Conservation (phyloP, 352 stramenopile genomes). For the Pythium folliculosum region DNA sequence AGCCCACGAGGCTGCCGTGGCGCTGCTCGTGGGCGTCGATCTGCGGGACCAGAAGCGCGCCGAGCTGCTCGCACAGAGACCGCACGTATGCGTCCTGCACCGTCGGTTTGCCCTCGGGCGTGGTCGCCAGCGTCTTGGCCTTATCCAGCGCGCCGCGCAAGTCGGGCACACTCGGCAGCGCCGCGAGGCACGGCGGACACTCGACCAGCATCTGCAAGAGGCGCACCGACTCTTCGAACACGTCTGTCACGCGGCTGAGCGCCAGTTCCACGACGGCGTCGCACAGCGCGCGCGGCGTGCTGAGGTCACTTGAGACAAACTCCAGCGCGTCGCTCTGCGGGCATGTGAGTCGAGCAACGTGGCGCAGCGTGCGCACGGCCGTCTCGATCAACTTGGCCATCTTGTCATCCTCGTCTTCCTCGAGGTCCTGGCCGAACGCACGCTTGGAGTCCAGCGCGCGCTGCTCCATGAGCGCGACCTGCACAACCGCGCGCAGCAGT, state of each 20-base stretch:
- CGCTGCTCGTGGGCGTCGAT: conserved; percentile 58
- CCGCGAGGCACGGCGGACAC: conserved; percentile 19
- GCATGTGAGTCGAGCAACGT: conserved; percentile 17
- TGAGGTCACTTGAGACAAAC: background rate
- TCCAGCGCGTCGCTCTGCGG: background rate
- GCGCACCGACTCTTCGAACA: conserved; percentile 53
- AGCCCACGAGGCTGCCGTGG: conserved; percentile 54
- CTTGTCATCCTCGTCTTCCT: conserved; percentile 17
- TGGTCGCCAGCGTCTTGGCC: conserved; percentile 33
- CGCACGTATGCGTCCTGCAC: conserved; percentile 47
- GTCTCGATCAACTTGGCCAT: conserved; percentile 7
- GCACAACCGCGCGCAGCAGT: conserved; percentile 47
- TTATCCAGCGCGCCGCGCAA: conserved; percentile 67
- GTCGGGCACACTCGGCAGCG: conserved; percentile 42
- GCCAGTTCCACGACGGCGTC: conserved; percentile 54
- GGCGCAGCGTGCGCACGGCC: conserved; percentile 20
- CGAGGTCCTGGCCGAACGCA: background rate
- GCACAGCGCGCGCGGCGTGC: conserved; percentile 28
- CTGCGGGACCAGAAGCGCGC: conserved; percentile 36
- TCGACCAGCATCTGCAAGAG: conserved; percentile 70
- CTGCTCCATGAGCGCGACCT: conserved; percentile 40
- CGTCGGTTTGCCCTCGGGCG: conserved; percentile 37
- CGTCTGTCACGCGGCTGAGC: conserved; percentile 55
- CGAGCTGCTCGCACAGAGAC: conserved; percentile 45
- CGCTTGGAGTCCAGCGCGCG: background rate